A percentile compares a stretch with the other conserved stretches of the same genome.
These are phyloP conservation scores for Boletus subcaerulescens DNA, from an alignment of 768 basidiomycete species.

Conservation along the genomic window DNA sequence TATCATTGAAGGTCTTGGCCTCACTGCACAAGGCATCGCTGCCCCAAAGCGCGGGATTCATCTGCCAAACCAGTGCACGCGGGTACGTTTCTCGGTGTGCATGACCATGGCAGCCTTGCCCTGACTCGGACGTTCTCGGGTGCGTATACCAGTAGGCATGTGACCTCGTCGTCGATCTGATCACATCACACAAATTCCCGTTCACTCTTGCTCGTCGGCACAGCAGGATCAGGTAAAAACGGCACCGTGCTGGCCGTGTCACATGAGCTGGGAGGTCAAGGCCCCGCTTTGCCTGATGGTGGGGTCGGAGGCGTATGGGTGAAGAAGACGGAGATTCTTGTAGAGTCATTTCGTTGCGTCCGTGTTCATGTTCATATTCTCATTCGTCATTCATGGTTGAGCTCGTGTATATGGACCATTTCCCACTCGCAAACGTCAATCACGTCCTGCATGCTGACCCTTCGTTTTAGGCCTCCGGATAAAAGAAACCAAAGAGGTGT, in stretches of 20 bases:
- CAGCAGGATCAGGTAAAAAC: conserved; percentile 97
- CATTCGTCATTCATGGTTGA: not conserved
- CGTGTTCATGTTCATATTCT: not conserved
- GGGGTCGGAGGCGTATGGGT: conserved; percentile 97
- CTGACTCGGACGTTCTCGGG: not conserved
- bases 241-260: conserved; percentile 94
- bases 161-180: conserved; percentile 83
- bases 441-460: not conserved
- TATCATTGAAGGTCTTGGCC: conserved; percentile 92
- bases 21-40: conserved; percentile 83
- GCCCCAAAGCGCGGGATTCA: conserved; percentile 76
- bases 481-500: conserved; percentile 98
- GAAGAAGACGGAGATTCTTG: conserved; percentile 97
- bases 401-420: no score
- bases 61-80: conserved; percentile 88
- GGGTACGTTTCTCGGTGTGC: conserved; percentile 47
- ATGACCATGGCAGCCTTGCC: not conserved
- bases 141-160: conserved; percentile 73
- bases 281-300: conserved; percentile 99
- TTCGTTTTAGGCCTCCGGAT: conserved; percentile 70
- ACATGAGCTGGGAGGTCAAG: no score
- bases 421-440: no score
- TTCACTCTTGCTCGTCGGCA: conserved; percentile 88
- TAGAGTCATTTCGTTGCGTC: conserved; percentile 89
- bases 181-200: conserved; percentile 93